Evolutionary conservation across 2,329 filamentous ascomycete genomes (phyloP), one percentile per base, ranked within the genome.

Genomic region (Phialophora chinensis): DNA sequence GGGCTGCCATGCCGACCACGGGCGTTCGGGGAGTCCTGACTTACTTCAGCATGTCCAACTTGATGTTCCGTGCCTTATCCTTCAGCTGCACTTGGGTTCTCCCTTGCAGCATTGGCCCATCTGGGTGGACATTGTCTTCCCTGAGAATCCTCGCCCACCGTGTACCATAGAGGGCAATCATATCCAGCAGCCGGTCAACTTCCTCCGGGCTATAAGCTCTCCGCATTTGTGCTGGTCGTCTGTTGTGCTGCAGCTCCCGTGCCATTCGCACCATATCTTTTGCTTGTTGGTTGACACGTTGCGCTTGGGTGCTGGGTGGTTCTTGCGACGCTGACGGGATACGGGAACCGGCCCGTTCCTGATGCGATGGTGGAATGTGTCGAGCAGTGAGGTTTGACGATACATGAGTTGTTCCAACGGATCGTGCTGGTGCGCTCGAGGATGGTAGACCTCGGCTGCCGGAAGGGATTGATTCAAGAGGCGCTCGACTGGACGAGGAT

Each of bases 41-140:
- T 53, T 65, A 55, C 81, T 79, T 79, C 2, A 83, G 61, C 60
- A 73, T 80, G 7, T 75, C 75, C 49, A 80, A 75, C 72, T 84
- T 85, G 65, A 87, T 74, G 66, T 86, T 86, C 59, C 86, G 79
- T 3, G 84, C 85, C 66, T 81, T 82, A 68, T 86, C 84, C 70
- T 85, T 86, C 7, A 87, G 67, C 53, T 85, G 83, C 2, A 86
- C 83, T 66, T 88, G 83, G 5, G 75, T 78, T 1, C 86, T 79
- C 1, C 71, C 67, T 3, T 62, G 63, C 20, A 85, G 72, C 50
- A 75, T 58, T 2, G 74, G 74, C 11, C 75, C 73, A 38, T 75
- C 75, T 57, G 76, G 55, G 60, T 72, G 44, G 4, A 62, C 71
- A 2, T 71, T 67, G 33, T 79, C 78, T 33, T 73, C 71, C 12